A percentile compares a stretch with the other conserved stretches of the same genome.
Conservation (phyloP, 108 stramenopile species). For the Craspedostauros australis region DNA sequence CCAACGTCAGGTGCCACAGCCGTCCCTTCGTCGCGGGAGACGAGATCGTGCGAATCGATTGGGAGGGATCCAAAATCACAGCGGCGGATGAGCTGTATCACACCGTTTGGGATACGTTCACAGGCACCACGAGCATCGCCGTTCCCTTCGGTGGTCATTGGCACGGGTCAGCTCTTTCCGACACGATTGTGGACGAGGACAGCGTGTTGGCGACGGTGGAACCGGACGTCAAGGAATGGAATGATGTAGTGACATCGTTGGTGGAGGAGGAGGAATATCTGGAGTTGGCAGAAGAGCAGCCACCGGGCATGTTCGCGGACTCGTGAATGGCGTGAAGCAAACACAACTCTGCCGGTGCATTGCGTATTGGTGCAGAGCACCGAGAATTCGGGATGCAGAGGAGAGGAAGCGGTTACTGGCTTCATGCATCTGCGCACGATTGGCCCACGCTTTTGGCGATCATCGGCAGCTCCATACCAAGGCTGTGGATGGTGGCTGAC, state of each 20-base stretch:
- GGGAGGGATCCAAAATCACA: slow-evolving; percentile 24
- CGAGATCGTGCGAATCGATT: slow-evolving; percentile 15
- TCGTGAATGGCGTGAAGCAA: no score
- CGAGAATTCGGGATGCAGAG: no score
- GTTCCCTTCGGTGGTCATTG: no score
- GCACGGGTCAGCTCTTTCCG: slow-evolving; percentile 3
- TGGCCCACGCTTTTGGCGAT: no score
- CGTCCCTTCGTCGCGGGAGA: not conserved
- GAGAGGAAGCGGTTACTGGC: no score
- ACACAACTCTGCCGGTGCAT: no score
- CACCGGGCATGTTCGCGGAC: slow-evolving; percentile 6
- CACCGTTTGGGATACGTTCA: slow-evolving; percentile 27
- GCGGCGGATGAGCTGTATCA: slow-evolving; percentile 29
- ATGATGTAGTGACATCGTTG: not conserved
- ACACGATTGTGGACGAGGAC: slow-evolving; percentile 4
- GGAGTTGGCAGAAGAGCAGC: not conserved
- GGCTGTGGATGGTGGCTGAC: no score
- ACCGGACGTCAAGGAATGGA: not conserved
- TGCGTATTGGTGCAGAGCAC: no score
- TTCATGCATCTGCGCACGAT: no score
- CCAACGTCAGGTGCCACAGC: not conserved
- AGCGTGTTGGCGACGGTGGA: not conserved
- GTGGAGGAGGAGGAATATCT: slow-evolving; percentile 1
- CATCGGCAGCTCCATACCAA: no score
- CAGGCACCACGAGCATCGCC: slow-evolving; percentile 1